phyloP scores from a whole-genome alignment of 2,329 filamentous ascomycete genomes.

The Aspergillus sp. region DNA sequence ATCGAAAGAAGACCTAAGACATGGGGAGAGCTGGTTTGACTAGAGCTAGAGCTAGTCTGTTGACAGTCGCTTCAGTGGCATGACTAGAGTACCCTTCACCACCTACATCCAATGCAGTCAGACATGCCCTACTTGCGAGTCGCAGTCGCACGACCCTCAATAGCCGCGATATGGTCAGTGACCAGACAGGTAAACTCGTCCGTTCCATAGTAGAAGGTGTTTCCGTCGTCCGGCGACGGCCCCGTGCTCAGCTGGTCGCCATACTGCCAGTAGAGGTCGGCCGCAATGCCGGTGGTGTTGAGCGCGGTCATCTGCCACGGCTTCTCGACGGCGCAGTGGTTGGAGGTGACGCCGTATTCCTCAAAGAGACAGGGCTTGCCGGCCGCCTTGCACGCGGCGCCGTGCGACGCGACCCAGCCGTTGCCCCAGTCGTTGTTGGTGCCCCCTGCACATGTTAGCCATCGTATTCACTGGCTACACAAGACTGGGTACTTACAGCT shows the following conservation, averaged over 20 bases:
- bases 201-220: constrained; percentile 33
- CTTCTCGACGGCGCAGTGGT: constrained; percentile 28
- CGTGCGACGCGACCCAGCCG: constrained; percentile 50
- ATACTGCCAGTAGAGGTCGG: constrained; percentile 42
- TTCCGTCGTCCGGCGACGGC: constrained; percentile 27
- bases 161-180: constrained; percentile 28
- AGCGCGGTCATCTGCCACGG: constrained; percentile 38
- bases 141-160: constrained; percentile 9
- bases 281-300: constrained; percentile 32
- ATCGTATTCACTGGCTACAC: too few species aligned
- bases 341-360: constrained; percentile 36
- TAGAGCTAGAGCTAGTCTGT: too few species aligned
- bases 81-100: too few species aligned
- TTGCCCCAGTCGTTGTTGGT: constrained; percentile 44
- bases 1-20: too few species aligned
- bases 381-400: constrained; percentile 32
- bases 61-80: too few species aligned
- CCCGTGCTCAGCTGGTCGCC: constrained; percentile 31
- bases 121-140: too few species aligned
- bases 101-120: too few species aligned
- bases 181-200: constrained; percentile 32
- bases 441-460: constrained; percentile 28
- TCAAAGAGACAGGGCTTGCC: constrained; percentile 44
- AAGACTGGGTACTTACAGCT: constrained; percentile 36
- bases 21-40: too few species aligned